Conservation (phyloP, 176 grass and related monocot species). For the Raddia distichophylla region DNA sequence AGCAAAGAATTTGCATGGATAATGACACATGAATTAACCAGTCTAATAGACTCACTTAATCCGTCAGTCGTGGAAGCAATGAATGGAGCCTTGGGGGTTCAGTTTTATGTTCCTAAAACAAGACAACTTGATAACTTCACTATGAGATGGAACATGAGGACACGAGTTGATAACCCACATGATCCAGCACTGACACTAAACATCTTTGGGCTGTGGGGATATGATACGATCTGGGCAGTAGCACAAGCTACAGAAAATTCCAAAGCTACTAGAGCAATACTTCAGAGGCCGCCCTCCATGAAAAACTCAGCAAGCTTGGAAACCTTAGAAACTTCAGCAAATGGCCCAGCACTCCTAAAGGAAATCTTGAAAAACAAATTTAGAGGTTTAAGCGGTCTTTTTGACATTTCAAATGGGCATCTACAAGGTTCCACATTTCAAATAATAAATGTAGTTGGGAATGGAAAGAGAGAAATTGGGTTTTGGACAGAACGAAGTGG, state of each 20-base stretch:
- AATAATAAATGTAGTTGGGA: conserved; percentile 58
- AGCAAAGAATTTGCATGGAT: conserved; percentile 62
- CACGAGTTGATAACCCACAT: conserved; percentile 34
- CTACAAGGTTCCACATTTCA: conserved; percentile 37
- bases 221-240: conserved; percentile 51
- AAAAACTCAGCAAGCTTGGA: conserved; percentile 39
- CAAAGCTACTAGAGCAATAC: not conserved
- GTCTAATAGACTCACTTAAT: conserved; percentile 36
- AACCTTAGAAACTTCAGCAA: conserved; percentile 1
- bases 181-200: conserved; percentile 35
- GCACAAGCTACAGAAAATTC: conserved; percentile 50
- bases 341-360: conserved; percentile 35
- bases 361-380: conserved; percentile 37
- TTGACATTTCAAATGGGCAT: conserved; percentile 38
- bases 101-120: conserved; percentile 31
- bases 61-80: conserved; percentile 22
- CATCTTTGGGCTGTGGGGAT: conserved; percentile 44
- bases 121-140: conserved; percentile 29
- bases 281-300: not conserved
- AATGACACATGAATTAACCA: conserved; percentile 45
- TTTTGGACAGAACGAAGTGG: conserved; percentile 50
- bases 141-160: conserved; percentile 51
- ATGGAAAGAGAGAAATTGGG: conserved; percentile 37
- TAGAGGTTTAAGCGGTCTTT: conserved; percentile 44
- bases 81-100: conserved; percentile 58